phyloP scores from a whole-genome alignment of 371 early-diverging fungal genomes.

The Umbelopsis sp. region DNA sequence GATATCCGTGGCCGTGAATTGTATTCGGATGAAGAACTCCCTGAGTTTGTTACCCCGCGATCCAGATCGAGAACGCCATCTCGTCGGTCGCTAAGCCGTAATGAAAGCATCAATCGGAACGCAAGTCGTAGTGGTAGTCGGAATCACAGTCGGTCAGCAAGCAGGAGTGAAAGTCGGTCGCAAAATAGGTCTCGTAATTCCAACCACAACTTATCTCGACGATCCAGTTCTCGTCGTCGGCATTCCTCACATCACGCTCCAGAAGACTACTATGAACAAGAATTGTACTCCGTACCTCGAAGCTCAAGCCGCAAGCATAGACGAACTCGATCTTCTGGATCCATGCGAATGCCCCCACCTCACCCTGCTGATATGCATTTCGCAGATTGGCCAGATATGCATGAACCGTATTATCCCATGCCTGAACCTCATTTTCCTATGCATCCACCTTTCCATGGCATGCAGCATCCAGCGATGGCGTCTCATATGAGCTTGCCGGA shows the following conservation, averaged over 20 bases:
- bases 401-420: constrained; percentile 6
- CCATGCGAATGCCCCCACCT: neutral
- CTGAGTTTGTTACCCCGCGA: neutral
- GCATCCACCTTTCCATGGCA: constrained; percentile 3
- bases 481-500: constrained; percentile 11
- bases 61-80: constrained; percentile 11
- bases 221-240: constrained; percentile 11
- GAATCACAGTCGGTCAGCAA: constrained; percentile 3
- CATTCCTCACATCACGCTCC: constrained; percentile 11
- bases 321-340: constrained; percentile 3
- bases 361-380: neutral
- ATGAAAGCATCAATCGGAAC: constrained; percentile 2
- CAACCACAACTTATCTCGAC: neutral
- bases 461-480: constrained; percentile 15
- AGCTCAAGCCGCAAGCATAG: neutral
- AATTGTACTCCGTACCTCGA: neutral
- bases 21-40: neutral
- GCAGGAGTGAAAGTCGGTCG: neutral
- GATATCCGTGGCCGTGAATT: neutral
- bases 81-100: neutral
- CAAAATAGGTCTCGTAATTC: neutral
- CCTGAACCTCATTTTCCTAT: constrained; percentile 16
- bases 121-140: constrained; percentile 5
- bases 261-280: constrained; percentile 7
- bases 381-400: constrained; percentile 12